Evolutionary conservation across 2,329 filamentous ascomycete species (phyloP), one percentile per base, ranked within the genome.

Genomic region (Colletotrichum melonis): DNA sequence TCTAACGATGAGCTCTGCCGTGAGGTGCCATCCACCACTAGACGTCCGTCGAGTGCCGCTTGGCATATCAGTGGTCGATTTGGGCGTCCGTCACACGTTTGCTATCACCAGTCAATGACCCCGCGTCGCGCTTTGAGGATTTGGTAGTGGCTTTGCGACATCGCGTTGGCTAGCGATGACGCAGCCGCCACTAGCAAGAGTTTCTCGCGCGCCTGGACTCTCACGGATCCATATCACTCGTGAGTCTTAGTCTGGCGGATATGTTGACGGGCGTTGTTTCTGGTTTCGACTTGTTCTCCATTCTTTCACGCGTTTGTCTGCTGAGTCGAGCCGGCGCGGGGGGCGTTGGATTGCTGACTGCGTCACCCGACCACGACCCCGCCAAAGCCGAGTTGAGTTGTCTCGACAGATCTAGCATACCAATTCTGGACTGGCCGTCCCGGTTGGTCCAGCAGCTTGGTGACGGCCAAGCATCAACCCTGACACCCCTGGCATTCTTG

Each of bases 121-220:
- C 67, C 56, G 67, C 70, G 70, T 70, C 59, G 66, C 70, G 70
- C 70, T 73, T 70, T 73, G 67, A 49, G 38, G 60, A 56, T 35
- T 35, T 38, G 65, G 46, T 16, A 59, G 46, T 73, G 67, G 70
- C 60, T 56, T 56, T 59, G 30, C 52, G 54, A 55, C 67, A 70
- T 57, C 60, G 46, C 42, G 70, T 57, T 70, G 67, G 67, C 67
- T 55, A 35, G 55, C 42, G 59, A 73, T 73, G 67, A 73, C 67
- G 70, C 70, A 73, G 70, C 67, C 60, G 70, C 67, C 67, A 58
- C 67, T 70, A 65, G 55, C 60, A 70, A 35, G 66, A 55, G 38
- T 46, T 60, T 63, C 24, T 46, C 60, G 64, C 63, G 70, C 59
- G 65, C 28, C 59, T 73, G 70, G 67, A 11, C 54, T 55, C 42